Percentiles rank a stretch among this genome's conserved stretches.
These are phyloP conservation scores for Komagataella phaffii DNA, from an alignment of 805 yeast genomes.

Conservation along the genomic window DNA sequence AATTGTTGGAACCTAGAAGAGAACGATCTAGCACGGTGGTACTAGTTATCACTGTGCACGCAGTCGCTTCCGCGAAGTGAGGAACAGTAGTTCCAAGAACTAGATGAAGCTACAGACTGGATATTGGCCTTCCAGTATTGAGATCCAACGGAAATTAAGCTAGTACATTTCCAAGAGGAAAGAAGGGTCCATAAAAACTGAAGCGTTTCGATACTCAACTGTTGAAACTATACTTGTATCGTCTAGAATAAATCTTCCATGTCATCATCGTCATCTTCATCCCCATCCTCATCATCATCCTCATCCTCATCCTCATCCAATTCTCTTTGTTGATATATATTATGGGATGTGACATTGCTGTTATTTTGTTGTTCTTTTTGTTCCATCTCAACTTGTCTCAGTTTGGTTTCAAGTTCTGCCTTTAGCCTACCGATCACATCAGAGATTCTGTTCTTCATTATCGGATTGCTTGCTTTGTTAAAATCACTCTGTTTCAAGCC, in stretches of 20 bases:
- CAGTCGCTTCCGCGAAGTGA: too few relatives aligned
- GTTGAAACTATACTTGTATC: constrained; percentile 2
- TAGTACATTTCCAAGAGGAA: too few relatives aligned
- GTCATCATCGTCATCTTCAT: constrained; percentile 14
- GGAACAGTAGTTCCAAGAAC: too few relatives aligned
- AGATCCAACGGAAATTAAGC: too few relatives aligned
- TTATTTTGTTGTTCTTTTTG: constrained; percentile 12
- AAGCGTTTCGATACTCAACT: not conserved
- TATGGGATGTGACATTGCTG: constrained; percentile 7
- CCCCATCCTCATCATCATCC: constrained; percentile 11
- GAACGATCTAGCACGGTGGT: too few relatives aligned
- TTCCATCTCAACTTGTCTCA: constrained; percentile 39
- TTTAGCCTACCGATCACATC: constrained; percentile 69
- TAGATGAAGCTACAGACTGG: too few relatives aligned
- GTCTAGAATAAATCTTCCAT: constrained; percentile 14
- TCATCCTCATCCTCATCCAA: constrained; percentile 15
- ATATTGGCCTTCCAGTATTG: too few relatives aligned
- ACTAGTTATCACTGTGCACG: too few relatives aligned
- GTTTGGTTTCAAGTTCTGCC: constrained; percentile 72
- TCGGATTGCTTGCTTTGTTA: constrained; percentile 64
- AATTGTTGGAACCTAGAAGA: too few relatives aligned
- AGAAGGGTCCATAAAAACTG: not conserved
- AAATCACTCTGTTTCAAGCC: constrained; percentile 62
- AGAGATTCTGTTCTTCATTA: constrained; percentile 74
- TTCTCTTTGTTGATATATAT: constrained; percentile 9